Conservation (phyloP, 2,329 filamentous ascomycete genomes). For the Zasmidium angulare region DNA sequence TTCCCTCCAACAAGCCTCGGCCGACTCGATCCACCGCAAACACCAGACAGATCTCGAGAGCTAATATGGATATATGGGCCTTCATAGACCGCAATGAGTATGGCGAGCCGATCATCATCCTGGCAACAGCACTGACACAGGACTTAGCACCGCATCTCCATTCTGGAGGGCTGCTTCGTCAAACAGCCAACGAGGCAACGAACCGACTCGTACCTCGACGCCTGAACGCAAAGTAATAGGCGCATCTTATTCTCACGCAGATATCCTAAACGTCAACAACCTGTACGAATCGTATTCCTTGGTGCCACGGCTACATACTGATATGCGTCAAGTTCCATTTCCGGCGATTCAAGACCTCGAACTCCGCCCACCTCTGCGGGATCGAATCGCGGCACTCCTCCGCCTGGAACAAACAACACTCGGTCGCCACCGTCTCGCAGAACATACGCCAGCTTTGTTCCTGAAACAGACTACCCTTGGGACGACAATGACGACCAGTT, state of each 20-base stretch:
- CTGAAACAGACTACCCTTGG: constrained; percentile 81
- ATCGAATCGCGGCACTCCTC: constrained; percentile 53
- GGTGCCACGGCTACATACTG: background rate
- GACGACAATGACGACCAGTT: constrained; percentile 71
- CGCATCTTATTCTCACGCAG: constrained; percentile 92
- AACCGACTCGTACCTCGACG: constrained; percentile 45
- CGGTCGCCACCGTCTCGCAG: constrained; percentile 61
- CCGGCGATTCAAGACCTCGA: constrained; percentile 60
- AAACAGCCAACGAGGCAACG: constrained; percentile 37
- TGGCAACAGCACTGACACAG: constrained; percentile 6
- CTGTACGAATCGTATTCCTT: constrained; percentile 54
- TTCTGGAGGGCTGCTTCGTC: constrained; percentile 73
- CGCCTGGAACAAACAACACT: constrained; percentile 54
- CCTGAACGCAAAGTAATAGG: constrained; percentile 73
- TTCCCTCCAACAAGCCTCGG: constrained; percentile 19
- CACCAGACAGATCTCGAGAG: constrained; percentile 23
- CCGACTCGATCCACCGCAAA: constrained; percentile 16
- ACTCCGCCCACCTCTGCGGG: constrained; percentile 68
- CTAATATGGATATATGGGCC: constrained; percentile 40
- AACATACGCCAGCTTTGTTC: constrained; percentile 78
- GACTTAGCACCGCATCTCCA: constrained; percentile 72
- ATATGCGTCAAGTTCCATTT: constrained; percentile 23
- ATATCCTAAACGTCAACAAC: constrained; percentile 84
- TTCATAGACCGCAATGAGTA: constrained; percentile 39
- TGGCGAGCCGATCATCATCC: background rate